Percentiles rank a stretch among this genome's conserved stretches.
Evolutionary conservation across 2,329 filamentous ascomycete species (phyloP).

Genomic region (Penicillium brasilianum): DNA sequence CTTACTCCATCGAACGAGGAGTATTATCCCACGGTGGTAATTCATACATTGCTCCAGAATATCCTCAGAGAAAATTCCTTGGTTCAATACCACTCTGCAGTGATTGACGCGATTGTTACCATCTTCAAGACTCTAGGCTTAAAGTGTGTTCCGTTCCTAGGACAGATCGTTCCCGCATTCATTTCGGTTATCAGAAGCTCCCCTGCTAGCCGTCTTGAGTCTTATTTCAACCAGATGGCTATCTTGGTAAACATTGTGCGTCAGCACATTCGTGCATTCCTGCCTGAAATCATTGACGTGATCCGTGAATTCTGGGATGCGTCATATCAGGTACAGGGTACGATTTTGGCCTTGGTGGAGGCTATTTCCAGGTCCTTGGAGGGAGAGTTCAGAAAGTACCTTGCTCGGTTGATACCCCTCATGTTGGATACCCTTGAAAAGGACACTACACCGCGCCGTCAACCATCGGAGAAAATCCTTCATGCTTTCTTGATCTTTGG

Average conservation of each 20-base stretch:
- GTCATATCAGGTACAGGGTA: conserved; percentile 80
- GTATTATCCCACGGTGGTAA: conserved; percentile 97
- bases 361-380: conserved; percentile 92
- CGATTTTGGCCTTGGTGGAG: conserved; percentile 89
- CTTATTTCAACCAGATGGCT: conserved; percentile 96
- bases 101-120: conserved; percentile 97
- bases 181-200: conserved; percentile 85
- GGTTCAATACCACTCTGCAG: conserved; percentile 85
- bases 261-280: conserved; percentile 91
- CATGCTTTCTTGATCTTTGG: conserved; percentile 97
- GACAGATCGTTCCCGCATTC: conserved; percentile 93
- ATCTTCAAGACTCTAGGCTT: conserved; percentile 96
- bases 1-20: conserved; percentile 96
- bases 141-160: conserved; percentile 93
- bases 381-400: conserved; percentile 96
- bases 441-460: conserved; percentile 75
- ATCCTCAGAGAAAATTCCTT: conserved; percentile 91
- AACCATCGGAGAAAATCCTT: conserved; percentile 85
- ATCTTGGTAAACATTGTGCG: conserved; percentile 92
- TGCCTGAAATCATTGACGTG: conserved; percentile 83
- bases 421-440: conserved; percentile 95
- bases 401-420: conserved; percentile 84
- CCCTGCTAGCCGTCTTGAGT: conserved; percentile 77
- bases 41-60: conserved; percentile 84
- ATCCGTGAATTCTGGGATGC: conserved; percentile 90